Base-by-base conservation (phyloP, 768 basidiomycete genomes). In the Gelatoporia subvermispora region DNA sequence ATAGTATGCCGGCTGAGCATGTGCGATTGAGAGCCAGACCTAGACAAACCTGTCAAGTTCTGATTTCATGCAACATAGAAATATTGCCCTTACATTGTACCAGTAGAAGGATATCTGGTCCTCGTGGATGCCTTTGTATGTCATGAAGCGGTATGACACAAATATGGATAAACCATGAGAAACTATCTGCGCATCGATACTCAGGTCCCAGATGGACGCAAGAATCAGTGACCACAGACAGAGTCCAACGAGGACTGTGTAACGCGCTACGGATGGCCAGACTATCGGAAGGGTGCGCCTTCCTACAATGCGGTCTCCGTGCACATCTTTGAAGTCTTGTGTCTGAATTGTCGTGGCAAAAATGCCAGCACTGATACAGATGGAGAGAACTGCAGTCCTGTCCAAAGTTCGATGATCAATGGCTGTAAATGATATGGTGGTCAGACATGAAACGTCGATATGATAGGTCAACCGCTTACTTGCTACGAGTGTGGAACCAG, bases 281-380 rank as follows among this genome's bases (percentile, higher is more conserved):
- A 49, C 38, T 24, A 53, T 53, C 0, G 52, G 52, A 16, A 53
- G 41, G 23, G 52, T 53, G 16, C 31, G 52, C 9, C 52, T 44
- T 3, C 52, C 52, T 21, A 49, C 40, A 4, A 45, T 23, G n/a
- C 45, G 40, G 28, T 54, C 52, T n/a, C 52, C 52, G 24, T 54
- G 39, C 8, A 43, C 28, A 45, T 54, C 52, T 41, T 50, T 54
- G 49, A 49, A 54, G 35, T 54, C 52, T 25, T 50, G 52, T 0
- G 65, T 64, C 28, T 72, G 68, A 10, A 70, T 67, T 2, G 72
- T 73, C 9, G 66, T 67, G 36, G 64, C 45, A 8, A 70, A 60
- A 13, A 69, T 62, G 9, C 59, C 43, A 0, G 60, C 51, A 40
- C 68, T 71, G 8, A 61, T 46, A 24, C 50, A 36, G 34, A 68